phyloP scores from a whole-genome alignment of 768 basidiomycete genomes.

The Tulasnella sp. region DNA sequence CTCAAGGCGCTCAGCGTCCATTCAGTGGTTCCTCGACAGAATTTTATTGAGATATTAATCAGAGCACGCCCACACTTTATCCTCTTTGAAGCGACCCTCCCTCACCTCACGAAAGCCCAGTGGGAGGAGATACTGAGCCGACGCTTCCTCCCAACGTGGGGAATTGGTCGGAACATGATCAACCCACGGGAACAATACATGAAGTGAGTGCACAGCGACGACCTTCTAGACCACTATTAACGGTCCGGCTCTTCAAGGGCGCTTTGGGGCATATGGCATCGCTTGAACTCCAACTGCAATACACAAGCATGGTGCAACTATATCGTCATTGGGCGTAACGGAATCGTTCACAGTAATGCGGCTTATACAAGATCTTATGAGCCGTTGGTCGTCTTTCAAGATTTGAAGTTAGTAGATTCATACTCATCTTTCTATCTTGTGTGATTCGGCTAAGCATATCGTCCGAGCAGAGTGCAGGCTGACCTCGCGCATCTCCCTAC shows the following conservation, averaged over 20 bases:
- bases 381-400: constrained; percentile 55
- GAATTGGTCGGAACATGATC: constrained; percentile 50
- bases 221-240: constrained; percentile 1
- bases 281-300: constrained; percentile 56
- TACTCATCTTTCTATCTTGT: background rate
- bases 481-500: constrained; percentile 59
- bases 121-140: constrained; percentile 68
- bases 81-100: constrained; percentile 55
- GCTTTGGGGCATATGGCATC: constrained; percentile 57
- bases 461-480: constrained; percentile 44
- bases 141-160: constrained; percentile 69
- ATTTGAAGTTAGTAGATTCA: constrained; percentile 50
- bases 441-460: background rate
- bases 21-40: constrained; percentile 55
- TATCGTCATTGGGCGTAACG: constrained; percentile 63
- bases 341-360: constrained; percentile 60
- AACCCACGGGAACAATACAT: constrained; percentile 55
- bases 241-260: constrained; percentile 32
- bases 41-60: constrained; percentile 69
- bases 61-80: constrained; percentile 51
- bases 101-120: constrained; percentile 50
- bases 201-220: constrained; percentile 37
- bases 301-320: constrained; percentile 78
- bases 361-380: constrained; percentile 56
- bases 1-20: constrained; percentile 53